Conservation (phyloP, 345 rosid species). For the Eucalyptus regnans region DNA sequence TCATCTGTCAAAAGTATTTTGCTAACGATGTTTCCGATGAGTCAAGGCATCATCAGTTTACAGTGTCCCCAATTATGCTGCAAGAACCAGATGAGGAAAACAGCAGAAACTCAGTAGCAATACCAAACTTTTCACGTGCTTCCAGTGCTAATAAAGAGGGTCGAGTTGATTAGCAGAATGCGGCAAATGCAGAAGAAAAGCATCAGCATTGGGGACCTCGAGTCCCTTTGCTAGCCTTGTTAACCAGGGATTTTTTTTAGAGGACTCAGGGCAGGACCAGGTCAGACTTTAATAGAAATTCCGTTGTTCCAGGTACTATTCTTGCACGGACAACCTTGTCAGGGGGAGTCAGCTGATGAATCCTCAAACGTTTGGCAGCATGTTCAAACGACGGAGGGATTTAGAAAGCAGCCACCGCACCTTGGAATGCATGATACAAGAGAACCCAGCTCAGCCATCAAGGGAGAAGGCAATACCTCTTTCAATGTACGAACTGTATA, state of each 20-base stretch:
- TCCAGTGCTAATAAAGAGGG: not conserved
- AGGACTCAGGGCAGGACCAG: not conserved
- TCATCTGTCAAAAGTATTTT: not conserved
- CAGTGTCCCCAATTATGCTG: not conserved
- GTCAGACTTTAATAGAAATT: not conserved
- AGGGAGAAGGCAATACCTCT: slow-evolving; percentile 37
- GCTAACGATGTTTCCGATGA: not conserved
- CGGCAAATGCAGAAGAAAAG: not conserved
- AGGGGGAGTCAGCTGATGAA: not conserved
- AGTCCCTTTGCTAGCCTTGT: not conserved
- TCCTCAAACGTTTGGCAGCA: not conserved
- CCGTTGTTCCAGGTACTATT: not conserved
- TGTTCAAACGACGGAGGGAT: not conserved
- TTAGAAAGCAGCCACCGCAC: not conserved
- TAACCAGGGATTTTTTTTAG: not conserved
- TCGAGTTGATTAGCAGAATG: not conserved
- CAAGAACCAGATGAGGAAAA: not conserved
- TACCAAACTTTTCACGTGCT: not conserved
- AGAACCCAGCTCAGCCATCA: not conserved
- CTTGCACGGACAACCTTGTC: not conserved
- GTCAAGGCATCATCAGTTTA: not conserved
- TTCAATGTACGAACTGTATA: slow-evolving; percentile 71
- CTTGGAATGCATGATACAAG: not conserved
- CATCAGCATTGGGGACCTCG: not conserved
- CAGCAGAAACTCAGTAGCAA: not conserved